A percentile compares a stretch with the other conserved stretches of the same genome.
phyloP scores from a whole-genome alignment of 352 stramenopile species.

The Pythium brachiatum region DNA sequence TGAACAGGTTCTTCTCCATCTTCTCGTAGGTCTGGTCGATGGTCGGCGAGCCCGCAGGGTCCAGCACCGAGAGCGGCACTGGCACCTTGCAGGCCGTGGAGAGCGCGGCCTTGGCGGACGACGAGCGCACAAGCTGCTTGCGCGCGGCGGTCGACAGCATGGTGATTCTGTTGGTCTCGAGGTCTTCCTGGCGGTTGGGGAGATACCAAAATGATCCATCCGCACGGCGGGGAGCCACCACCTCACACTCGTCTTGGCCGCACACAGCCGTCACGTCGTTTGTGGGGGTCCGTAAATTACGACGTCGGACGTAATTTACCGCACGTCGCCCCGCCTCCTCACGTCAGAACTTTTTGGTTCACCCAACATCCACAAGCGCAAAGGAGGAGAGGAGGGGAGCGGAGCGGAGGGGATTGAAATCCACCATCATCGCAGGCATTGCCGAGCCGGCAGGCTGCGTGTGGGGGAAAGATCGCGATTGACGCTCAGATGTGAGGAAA shows the following conservation, averaged over 20 bases:
- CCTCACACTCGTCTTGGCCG: constrained; percentile 12
- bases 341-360: constrained; percentile 9
- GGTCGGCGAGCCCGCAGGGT: constrained; percentile 89
- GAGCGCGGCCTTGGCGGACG: constrained; percentile 64
- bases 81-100: constrained; percentile 70
- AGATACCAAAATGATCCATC: constrained; percentile 82
- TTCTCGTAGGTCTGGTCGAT: constrained; percentile 93
- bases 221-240: constrained; percentile 22
- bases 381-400: neutral
- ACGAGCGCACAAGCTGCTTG: constrained; percentile 63
- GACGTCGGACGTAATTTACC: constrained; percentile 20
- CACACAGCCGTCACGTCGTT: constrained; percentile 14
- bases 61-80: constrained; percentile 86
- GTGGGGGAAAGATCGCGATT: neutral
- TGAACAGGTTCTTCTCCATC: constrained; percentile 89
- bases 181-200: constrained; percentile 28
- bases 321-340: constrained; percentile 23
- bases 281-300: neutral
- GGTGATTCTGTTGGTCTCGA: constrained; percentile 42
- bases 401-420: neutral
- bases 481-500: neutral
- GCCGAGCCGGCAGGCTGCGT: too few relatives aligned
- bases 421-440: too few relatives aligned
- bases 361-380: too few relatives aligned
- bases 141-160: constrained; percentile 58